These are phyloP conservation scores for Lentinula boryana DNA, from an alignment of 768 basidiomycete species.

Conservation along the genomic window DNA sequence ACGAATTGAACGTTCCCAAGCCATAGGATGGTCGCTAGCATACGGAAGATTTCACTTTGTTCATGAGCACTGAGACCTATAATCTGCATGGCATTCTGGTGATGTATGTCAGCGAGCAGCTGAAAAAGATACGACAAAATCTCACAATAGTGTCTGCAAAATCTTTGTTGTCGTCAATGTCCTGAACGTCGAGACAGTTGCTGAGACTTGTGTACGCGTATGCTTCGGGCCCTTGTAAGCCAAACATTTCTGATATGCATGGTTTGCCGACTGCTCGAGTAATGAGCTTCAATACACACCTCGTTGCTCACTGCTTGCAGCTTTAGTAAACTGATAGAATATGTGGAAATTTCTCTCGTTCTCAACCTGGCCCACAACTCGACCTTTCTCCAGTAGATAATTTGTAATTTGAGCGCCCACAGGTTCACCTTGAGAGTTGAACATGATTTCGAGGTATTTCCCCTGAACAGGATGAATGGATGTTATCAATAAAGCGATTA, in stretches of 20 bases:
- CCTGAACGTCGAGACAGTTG: conserved; percentile 86
- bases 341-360: conserved; percentile 98
- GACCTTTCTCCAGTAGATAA: conserved; percentile 94
- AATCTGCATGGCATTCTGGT: conserved; percentile 85
- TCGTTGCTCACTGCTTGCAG: conserved; percentile 82
- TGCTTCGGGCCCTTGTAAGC: conserved; percentile 91
- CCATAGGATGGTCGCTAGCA: conserved; percentile 91
- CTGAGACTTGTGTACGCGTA: conserved; percentile 92
- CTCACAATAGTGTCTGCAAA: conserved; percentile 85
- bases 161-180: conserved; percentile 86
- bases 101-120: background rate
- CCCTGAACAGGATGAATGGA: conserved; percentile 48
- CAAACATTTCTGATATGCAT: conserved; percentile 70
- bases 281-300: conserved; percentile 39
- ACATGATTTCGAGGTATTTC: conserved; percentile 99
- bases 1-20: conserved; percentile 91
- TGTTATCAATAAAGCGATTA: background rate
- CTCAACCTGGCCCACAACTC: conserved; percentile 94
- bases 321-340: conserved; percentile 99
- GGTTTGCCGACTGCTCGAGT: background rate
- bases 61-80: conserved; percentile 85
- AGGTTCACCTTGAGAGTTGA: conserved; percentile 87
- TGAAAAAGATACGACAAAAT: conserved; percentile 6
- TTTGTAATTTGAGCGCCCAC: conserved; percentile 98
- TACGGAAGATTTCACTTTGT: conserved; percentile 89